Evolutionary conservation across 164 flowering plant species (phyloP).

Genomic region (Vitis amurensis): DNA sequence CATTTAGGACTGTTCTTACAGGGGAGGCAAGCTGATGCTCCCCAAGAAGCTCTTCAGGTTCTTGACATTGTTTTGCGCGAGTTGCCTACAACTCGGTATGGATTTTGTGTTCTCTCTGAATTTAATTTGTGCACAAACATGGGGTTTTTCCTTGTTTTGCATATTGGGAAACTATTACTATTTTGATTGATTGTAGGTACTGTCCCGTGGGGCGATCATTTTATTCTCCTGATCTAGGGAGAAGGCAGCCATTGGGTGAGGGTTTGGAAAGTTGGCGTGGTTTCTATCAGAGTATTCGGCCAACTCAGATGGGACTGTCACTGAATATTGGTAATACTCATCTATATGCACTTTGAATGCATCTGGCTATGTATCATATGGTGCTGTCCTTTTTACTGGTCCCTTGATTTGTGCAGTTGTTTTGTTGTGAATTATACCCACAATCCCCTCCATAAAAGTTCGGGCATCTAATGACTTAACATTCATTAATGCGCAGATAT

Average conservation of each 20-base stretch:
- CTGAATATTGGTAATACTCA: constrained; percentile 72
- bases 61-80: constrained; percentile 96
- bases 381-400: not conserved
- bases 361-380: not conserved
- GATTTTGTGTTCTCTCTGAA: not conserved
- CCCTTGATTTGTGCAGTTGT: not conserved
- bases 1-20: constrained; percentile 80
- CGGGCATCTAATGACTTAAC: not conserved
- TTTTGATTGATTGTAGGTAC: constrained; percentile 42
- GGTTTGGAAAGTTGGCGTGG: constrained; percentile 98
- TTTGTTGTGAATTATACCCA: not conserved
- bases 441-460: not conserved
- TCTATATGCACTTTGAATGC: not conserved
- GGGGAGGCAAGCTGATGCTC: constrained; percentile 94
- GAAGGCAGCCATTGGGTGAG: constrained; percentile 80
- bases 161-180: not conserved
- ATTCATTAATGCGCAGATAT: constrained; percentile 46
- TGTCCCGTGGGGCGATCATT: constrained; percentile 88
- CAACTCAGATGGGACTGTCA: constrained; percentile 97
- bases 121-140: not conserved
- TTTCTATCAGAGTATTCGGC: constrained; percentile 94
- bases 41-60: constrained; percentile 98
- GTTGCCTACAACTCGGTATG: constrained; percentile 70
- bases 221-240: constrained; percentile 82
- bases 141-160: not conserved